phyloP scores from a whole-genome alignment of 768 basidiomycete species.

The Auricularia sp. region DNA sequence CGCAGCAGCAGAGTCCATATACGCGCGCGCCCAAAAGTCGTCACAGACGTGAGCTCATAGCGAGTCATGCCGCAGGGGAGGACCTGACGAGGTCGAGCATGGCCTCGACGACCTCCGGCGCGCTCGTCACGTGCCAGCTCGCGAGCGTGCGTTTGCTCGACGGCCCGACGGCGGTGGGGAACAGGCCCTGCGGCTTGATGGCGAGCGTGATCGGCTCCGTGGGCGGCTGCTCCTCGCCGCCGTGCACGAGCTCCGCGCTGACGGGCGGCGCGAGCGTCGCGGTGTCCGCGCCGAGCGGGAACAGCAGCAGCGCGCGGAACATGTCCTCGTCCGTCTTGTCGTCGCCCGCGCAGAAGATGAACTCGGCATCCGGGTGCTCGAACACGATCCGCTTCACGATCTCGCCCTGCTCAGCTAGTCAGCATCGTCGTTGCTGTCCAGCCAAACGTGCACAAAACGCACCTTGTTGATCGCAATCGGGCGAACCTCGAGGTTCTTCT shows the following conservation, averaged over 20 bases:
- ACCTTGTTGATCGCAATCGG: constrained; percentile 92
- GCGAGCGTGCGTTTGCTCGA: constrained; percentile 83
- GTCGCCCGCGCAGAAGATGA: constrained; percentile 96
- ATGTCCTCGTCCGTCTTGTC: constrained; percentile 99
- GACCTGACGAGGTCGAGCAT: constrained; percentile 48
- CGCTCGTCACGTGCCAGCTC: constrained; percentile 84
- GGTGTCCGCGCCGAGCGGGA: constrained; percentile 28
- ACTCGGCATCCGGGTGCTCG: constrained; percentile 86
- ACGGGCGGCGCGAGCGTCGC: constrained; percentile 9
- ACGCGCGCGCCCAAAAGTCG: constrained; percentile 1
- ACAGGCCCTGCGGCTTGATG: constrained; percentile 60
- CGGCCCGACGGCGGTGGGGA: constrained; percentile 90
- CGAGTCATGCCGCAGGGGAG: not conserved
- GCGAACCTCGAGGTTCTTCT: constrained; percentile 97
- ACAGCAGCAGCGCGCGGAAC: constrained; percentile 81
- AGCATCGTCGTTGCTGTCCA: too few relatives aligned
- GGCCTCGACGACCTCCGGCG: constrained; percentile 76
- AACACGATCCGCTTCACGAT: constrained; percentile 93
- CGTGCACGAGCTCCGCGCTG: not conserved
- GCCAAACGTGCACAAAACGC: too few relatives aligned
- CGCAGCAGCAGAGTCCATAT: constrained; percentile 6
- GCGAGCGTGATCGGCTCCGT: constrained; percentile 42
- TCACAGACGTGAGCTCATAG: not conserved
- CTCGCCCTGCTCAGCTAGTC: constrained; percentile 50
- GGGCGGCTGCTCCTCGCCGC: constrained; percentile 11